A percentile compares a stretch with the other conserved stretches of the same genome.
phyloP scores from a whole-genome alignment of 495 filamentous ascomycete species.

The Gamarada debralockiae region DNA sequence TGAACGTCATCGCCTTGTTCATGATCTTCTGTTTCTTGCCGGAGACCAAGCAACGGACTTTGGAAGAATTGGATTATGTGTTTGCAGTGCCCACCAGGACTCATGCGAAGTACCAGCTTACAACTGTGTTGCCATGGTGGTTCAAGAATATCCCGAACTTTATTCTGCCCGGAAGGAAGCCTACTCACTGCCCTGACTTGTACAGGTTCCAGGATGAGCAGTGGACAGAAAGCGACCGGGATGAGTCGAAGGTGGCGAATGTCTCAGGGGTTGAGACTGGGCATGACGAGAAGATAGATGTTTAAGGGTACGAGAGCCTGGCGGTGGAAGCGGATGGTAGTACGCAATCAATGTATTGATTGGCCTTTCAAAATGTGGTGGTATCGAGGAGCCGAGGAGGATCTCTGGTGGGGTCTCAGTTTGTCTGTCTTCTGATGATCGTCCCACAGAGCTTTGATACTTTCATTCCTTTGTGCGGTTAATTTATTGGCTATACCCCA shows the following conservation, averaged over 20 bases:
- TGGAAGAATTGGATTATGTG: slow-evolving; percentile 61
- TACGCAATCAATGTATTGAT: too few relatives aligned
- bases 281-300: too few relatives aligned
- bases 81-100: slow-evolving; percentile 48
- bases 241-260: slow-evolving; percentile 4
- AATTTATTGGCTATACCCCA: too few relatives aligned
- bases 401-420: too few relatives aligned
- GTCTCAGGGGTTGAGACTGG: too few relatives aligned
- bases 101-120: slow-evolving; percentile 46
- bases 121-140: slow-evolving; percentile 47
- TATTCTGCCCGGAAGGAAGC: slow-evolving; percentile 26
- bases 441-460: too few relatives aligned
- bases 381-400: too few relatives aligned
- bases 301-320: too few relatives aligned
- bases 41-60: slow-evolving; percentile 76
- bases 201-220: slow-evolving; percentile 34
- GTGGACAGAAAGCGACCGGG: slow-evolving; percentile 16
- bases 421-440: too few relatives aligned
- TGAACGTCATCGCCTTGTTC: slow-evolving; percentile 65
- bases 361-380: too few relatives aligned
- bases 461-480: too few relatives aligned
- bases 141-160: slow-evolving; percentile 45
- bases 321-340: too few relatives aligned
- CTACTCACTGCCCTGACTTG: slow-evolving; percentile 34
- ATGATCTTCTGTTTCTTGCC: slow-evolving; percentile 75